phyloP scores from a whole-genome alignment of 2,329 filamentous ascomycete species.

The Aspergillus terreus region DNA sequence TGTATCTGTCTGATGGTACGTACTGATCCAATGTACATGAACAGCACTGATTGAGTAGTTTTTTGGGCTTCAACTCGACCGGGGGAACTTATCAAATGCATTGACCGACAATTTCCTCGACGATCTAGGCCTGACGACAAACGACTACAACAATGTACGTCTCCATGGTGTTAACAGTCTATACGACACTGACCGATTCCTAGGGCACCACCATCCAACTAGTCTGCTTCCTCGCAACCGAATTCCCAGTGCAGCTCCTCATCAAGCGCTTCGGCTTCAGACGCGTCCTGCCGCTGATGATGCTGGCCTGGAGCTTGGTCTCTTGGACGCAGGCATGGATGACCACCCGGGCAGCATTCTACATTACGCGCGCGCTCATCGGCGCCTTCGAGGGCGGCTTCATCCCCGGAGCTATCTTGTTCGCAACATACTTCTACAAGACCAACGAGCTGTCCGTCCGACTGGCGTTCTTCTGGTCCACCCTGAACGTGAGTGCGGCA shows the following conservation, averaged over 20 bases:
- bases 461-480: slow-evolving; percentile 43
- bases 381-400: slow-evolving; percentile 39
- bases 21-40: neutral
- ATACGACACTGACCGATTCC: neutral
- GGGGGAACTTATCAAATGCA: slow-evolving; percentile 34
- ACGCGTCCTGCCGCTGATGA: slow-evolving; percentile 44
- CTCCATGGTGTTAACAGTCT: neutral
- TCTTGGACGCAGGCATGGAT: slow-evolving; percentile 33
- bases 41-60: slow-evolving; percentile 17
- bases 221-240: slow-evolving; percentile 30
- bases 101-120: slow-evolving; percentile 35
- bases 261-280: slow-evolving; percentile 46
- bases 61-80: slow-evolving; percentile 31
- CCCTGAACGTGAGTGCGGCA: slow-evolving; percentile 23
- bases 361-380: slow-evolving; percentile 36
- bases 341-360: slow-evolving; percentile 32
- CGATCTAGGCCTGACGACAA: slow-evolving; percentile 30
- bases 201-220: slow-evolving; percentile 23
- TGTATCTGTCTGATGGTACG: slow-evolving; percentile 23
- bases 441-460: slow-evolving; percentile 40
- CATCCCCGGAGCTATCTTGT: slow-evolving; percentile 36
- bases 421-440: slow-evolving; percentile 42
- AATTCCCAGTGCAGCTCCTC: slow-evolving; percentile 46
- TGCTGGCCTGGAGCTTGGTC: slow-evolving; percentile 46
- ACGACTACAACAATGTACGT: slow-evolving; percentile 37